Percentiles rank a stretch among this genome's conserved stretches.
Conservation (phyloP, 2,329 filamentous ascomycete species). For the Sporothrix sp. region DNA sequence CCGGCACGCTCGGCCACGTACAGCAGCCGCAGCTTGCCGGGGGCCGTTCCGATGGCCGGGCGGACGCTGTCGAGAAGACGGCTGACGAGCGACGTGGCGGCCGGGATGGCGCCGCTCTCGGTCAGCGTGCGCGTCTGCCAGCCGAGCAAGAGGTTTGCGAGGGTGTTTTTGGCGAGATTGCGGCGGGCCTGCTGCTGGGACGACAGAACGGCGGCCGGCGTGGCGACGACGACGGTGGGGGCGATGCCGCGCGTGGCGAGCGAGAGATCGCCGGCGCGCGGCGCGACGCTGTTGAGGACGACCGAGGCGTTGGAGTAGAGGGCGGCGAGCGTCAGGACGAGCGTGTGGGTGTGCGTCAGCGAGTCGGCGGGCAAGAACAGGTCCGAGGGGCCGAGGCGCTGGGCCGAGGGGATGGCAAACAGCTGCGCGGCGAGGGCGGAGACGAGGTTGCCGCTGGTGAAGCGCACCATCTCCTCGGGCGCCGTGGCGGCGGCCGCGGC, state of each 20-base stretch:
- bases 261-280: constrained; percentile 58
- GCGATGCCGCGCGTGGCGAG: constrained; percentile 64
- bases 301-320: constrained; percentile 78
- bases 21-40: constrained; percentile 70
- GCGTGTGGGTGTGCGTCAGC: constrained; percentile 67
- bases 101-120: constrained; percentile 63
- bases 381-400: constrained; percentile 65
- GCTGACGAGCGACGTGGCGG: constrained; percentile 50
- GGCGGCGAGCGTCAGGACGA: constrained; percentile 70
- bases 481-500: constrained; percentile 18
- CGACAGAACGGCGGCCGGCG: constrained; percentile 60
- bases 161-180: constrained; percentile 35
- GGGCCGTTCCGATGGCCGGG: constrained; percentile 49
- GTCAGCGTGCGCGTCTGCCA: constrained; percentile 60
- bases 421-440: constrained; percentile 73
- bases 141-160: constrained; percentile 61
- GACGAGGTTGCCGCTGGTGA: constrained; percentile 76
- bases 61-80: constrained; percentile 49
- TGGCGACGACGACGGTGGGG: constrained; percentile 74
- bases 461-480: constrained; percentile 64
- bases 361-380: constrained; percentile 78
- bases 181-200: constrained; percentile 54
- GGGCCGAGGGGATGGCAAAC: constrained; percentile 61
- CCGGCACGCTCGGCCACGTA: constrained; percentile 68
- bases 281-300: constrained; percentile 80